phyloP scores from a whole-genome alignment of 768 basidiomycete genomes.

The Atractiella rhizophila region DNA sequence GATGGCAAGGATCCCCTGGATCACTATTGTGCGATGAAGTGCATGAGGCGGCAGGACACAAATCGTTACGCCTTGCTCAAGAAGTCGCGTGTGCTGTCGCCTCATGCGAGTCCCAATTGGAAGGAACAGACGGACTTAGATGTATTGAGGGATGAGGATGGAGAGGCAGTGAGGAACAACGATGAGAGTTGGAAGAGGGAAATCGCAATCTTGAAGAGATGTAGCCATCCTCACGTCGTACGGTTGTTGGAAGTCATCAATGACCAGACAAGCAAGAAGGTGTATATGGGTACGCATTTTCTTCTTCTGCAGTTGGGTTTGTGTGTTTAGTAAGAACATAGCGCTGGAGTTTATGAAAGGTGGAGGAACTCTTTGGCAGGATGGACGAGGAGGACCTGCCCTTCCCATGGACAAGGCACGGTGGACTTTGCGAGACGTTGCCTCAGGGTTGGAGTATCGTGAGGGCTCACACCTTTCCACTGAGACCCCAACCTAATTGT shows the following conservation, averaged over 20 bases:
- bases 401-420: slow-evolving; percentile 58
- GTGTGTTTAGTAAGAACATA: no score
- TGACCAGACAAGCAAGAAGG: slow-evolving; percentile 58
- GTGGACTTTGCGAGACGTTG: slow-evolving; percentile 70
- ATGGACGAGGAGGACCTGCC: slow-evolving; percentile 36
- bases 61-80: no score
- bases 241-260: slow-evolving; percentile 80
- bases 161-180: slow-evolving; percentile 9
- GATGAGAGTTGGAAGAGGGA: slow-evolving; percentile 18
- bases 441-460: slow-evolving; percentile 88
- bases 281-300: slow-evolving; percentile 55
- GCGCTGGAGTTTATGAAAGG: slow-evolving; percentile 93
- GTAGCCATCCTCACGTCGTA: slow-evolving; percentile 7
- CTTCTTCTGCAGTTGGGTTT: slow-evolving; percentile 23
- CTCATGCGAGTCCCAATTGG: no score
- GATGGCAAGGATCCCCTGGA: no score
- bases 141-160: background rate
- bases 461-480: slow-evolving; percentile 22
- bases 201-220: slow-evolving; percentile 37
- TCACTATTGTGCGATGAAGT: slow-evolving; percentile 24
- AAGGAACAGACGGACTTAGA: no score
- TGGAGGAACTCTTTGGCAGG: slow-evolving; percentile 78
- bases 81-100: no score
- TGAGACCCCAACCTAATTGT: background rate
- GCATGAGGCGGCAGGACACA: slow-evolving; percentile 22